Evolutionary conservation across 2,329 filamentous ascomycete species (phyloP).

Genomic region (Xylogone sp.): DNA sequence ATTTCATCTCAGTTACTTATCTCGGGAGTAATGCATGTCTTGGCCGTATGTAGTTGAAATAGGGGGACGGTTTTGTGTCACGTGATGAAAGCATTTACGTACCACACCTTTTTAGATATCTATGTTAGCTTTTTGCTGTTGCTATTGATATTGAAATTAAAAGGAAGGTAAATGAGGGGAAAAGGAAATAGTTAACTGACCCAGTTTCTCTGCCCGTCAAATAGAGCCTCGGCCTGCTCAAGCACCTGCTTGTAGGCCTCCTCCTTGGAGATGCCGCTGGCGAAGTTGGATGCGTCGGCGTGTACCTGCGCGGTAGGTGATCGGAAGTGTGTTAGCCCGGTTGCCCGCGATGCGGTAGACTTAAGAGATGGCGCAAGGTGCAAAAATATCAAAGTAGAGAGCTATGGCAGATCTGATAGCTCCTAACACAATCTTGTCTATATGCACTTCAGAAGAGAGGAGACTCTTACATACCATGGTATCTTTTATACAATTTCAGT

Average conservation of each 20-base stretch:
- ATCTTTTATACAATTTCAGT: not conserved
- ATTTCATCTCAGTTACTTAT: not conserved
- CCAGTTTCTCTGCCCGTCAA: slow-evolving; percentile 76
- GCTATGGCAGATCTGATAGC: too few species aligned
- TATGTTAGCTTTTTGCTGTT: too few species aligned
- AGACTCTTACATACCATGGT: not conserved
- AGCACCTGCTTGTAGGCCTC: slow-evolving; percentile 73
- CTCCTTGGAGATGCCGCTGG: slow-evolving; percentile 60
- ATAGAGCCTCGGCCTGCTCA: slow-evolving; percentile 64
- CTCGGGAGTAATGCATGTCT: too few species aligned
- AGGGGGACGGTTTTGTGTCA: not conserved
- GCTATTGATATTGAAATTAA: too few species aligned
- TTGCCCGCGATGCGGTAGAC: too few species aligned
- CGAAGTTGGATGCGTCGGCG: slow-evolving; percentile 75
- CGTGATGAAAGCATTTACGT: not conserved
- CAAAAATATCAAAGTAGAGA: too few species aligned
- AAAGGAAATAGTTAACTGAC: slow-evolving; percentile 39
- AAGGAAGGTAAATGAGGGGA: too few species aligned
- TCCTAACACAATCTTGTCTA: too few species aligned
- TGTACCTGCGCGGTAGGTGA: slow-evolving; percentile 39
- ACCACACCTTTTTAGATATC: too few species aligned
- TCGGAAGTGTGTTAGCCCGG: not conserved
- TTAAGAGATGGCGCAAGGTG: too few species aligned
- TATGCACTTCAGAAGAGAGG: too few species aligned
- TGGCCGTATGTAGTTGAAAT: too few species aligned